Conservation (phyloP, 75 land plant species). For the Ceratopteris richardii region DNA sequence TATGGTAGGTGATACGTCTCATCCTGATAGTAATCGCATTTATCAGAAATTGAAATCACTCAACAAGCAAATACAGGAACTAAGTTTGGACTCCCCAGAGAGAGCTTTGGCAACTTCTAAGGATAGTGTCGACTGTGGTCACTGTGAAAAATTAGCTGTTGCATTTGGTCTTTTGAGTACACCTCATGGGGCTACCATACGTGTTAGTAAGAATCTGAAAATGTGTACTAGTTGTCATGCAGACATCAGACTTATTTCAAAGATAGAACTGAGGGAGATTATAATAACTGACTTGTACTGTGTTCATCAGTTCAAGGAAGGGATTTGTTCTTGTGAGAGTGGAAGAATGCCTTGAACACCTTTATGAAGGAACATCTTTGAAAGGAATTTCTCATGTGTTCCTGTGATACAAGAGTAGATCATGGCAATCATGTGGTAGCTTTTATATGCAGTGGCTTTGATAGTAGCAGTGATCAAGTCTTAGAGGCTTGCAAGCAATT, state of each 20-base stretch:
- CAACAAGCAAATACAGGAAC: constrained; percentile 20
- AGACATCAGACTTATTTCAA: constrained; percentile 45
- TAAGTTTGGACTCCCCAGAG: constrained; percentile 42
- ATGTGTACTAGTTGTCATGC: constrained; percentile 62
- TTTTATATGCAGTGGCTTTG: too few species aligned
- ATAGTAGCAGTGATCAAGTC: too few species aligned
- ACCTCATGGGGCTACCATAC: constrained; percentile 52
- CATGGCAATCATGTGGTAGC: too few species aligned
- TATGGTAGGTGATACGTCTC: constrained; percentile 40
- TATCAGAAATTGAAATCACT: constrained; percentile 42
- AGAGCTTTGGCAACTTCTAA: constrained; percentile 9
- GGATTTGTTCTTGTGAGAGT: constrained; percentile 45
- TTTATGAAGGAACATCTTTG: too few species aligned
- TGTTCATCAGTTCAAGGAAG: constrained; percentile 57
- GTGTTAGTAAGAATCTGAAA: constrained; percentile 58
- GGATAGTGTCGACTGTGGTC: constrained; percentile 37
- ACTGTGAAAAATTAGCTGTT: constrained; percentile 64
- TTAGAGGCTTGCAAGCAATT: too few species aligned
- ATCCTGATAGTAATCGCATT: constrained; percentile 27
- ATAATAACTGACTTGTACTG: constrained; percentile 47
- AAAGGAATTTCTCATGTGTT: too few species aligned
- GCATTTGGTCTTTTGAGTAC: constrained; percentile 44
- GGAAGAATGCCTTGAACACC: too few species aligned
- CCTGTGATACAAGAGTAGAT: too few species aligned
- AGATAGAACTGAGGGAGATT: constrained; percentile 31